These are phyloP conservation scores for Aspergillus ibericus DNA, from an alignment of 2,329 filamentous ascomycete species.

Conservation along the genomic window DNA sequence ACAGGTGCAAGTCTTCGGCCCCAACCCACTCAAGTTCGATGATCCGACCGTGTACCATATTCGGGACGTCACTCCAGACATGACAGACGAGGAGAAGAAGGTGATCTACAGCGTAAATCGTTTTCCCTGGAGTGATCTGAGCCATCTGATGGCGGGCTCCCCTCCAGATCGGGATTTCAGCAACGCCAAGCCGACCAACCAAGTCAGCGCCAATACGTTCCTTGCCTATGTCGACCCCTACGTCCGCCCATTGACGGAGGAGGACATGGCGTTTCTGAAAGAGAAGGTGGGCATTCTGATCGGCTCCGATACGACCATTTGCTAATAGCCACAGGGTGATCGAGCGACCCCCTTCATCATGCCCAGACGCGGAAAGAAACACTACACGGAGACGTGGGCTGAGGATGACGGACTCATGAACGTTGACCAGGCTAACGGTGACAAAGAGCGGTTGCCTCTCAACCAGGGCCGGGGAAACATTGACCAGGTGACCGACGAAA, in stretches of 20 bases:
- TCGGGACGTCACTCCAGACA: constrained; percentile 67
- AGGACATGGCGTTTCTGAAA: constrained; percentile 88
- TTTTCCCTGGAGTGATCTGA: constrained; percentile 78
- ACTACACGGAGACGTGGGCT: constrained; percentile 89
- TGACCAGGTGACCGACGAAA: constrained; percentile 81
- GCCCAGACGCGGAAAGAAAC: constrained; percentile 77
- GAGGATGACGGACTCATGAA: constrained; percentile 85
- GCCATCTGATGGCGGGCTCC: constrained; percentile 81
- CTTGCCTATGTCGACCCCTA: constrained; percentile 90
- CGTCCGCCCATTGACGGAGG: constrained; percentile 84
- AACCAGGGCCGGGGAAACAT: constrained; percentile 84
- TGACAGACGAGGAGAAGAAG: constrained; percentile 82
- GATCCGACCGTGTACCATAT: constrained; percentile 97
- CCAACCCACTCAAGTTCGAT: constrained; percentile 84
- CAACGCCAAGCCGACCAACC: constrained; percentile 86
- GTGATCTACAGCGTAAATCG: constrained; percentile 83
- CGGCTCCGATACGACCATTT: neutral
- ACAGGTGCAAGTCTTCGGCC: constrained; percentile 84
- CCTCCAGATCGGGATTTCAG: constrained; percentile 95
- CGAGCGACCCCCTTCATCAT: constrained; percentile 80
- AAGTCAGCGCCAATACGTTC: constrained; percentile 92
- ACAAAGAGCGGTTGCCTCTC: constrained; percentile 66
- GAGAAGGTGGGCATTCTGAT: constrained; percentile 61
- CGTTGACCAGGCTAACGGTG: constrained; percentile 64
- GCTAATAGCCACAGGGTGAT: constrained; percentile 59